Percentiles rank a stretch among this genome's conserved stretches.
These are phyloP conservation scores for Bidens hawaiensis DNA, from an alignment of 140 eudicot genomes.

Conservation along the genomic window DNA sequence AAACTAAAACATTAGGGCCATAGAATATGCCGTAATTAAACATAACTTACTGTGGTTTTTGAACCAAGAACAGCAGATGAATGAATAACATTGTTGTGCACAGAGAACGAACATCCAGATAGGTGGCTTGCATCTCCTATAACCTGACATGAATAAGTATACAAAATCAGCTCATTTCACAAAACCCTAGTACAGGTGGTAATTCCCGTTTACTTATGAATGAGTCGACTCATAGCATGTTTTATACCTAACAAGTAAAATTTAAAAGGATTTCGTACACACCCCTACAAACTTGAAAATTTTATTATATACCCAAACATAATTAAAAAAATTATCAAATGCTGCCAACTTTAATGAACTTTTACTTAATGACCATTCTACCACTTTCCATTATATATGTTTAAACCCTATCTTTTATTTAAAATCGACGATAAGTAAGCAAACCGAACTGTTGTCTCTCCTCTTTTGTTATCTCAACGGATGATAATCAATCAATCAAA, in stretches of 20 bases:
- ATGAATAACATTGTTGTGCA: constrained; percentile 77
- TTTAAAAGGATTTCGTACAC: not conserved
- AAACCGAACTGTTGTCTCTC: too few species aligned
- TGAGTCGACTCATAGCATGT: not conserved
- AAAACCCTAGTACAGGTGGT: not conserved
- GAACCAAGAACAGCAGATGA: constrained; percentile 85
- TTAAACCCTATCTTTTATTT: too few species aligned
- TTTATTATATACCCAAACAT: too few species aligned
- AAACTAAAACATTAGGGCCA: not conserved
- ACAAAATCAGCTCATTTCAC: constrained; percentile 5
- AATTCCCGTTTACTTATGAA: not conserved
- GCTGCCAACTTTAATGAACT: too few species aligned
- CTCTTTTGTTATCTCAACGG: too few species aligned
- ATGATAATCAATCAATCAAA: too few species aligned
- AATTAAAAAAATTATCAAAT: too few species aligned
- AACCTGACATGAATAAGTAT: constrained; percentile 40
- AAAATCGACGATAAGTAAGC: too few species aligned
- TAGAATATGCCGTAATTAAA: not conserved
- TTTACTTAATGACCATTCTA: too few species aligned
- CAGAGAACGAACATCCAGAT: constrained; percentile 76
- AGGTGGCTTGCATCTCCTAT: constrained; percentile 93
- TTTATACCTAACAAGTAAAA: not conserved
- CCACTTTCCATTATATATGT: too few species aligned
- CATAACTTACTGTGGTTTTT: constrained; percentile 71
- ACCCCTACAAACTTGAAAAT: too few species aligned